Base-by-base conservation (phyloP, 371 early-diverging fungal genomes). In the Phascolomyces articulosus region DNA sequence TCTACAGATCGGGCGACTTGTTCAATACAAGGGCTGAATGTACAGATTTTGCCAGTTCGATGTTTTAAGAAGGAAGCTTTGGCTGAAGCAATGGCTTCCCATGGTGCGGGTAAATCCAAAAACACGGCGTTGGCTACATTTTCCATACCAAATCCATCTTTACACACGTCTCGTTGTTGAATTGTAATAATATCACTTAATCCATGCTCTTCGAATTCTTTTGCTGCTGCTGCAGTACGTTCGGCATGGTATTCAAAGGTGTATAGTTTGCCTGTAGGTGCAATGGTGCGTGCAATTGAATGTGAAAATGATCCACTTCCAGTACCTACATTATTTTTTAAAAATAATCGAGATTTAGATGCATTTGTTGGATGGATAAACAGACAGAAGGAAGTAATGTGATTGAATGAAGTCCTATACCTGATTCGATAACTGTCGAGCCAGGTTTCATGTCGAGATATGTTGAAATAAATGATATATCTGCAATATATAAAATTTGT, bases 251-350 rank as follows among this genome's bases (percentile, higher is more conserved):
- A 98, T 78, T 98, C 98, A 66, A 95, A 98, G 6, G 96, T 91
- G 75, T 92, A 95, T 29, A 98, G 69, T 62, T 91, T 91, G 8
- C 98, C 98, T 0, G 80, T 83, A 0, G 95, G 94, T 4, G 91
- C 93, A 58, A 97, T 82, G 0, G 95, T 90, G 26, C 98, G 86
- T 4, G 92, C 94, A 41, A 97, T 86, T 3, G 95, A 93, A 69
- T 98, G 98, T 7, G 97, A 94, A 63, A 98, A 96, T 24, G 97
- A 97, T 8, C 96, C 98, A 41, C 92, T 92, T 24, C 98, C 98
- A 13, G 98, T 98, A 21, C 97, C 93, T 84, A 31, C 0, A 9
- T 34, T 34, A 9, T 34, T 34, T 34, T 34, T 31, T 31, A 31
- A 31, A 6, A 31, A 9, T 31, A 6, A 31, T 31, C 31, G 9